A percentile compares a stretch with the other conserved stretches of the same genome.
Evolutionary conservation across 2,329 filamentous ascomycete species (phyloP).

Genomic region (Aureobasidium sp.): DNA sequence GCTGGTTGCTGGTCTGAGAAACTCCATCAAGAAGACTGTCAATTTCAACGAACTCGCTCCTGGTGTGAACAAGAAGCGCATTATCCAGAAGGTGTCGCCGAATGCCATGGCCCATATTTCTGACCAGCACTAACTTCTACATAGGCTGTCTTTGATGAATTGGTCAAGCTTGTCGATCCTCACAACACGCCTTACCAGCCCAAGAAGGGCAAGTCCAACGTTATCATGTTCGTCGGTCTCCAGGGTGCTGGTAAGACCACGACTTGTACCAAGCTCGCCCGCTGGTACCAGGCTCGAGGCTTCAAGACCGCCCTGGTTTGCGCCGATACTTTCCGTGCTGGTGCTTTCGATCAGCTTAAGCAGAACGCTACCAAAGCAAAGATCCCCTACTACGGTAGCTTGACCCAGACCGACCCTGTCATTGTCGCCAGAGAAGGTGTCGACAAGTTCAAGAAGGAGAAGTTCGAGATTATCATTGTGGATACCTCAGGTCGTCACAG

Average conservation of each 20-base stretch:
- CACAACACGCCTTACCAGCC: constrained; percentile 94
- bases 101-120: neutral
- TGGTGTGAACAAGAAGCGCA: constrained; percentile 93
- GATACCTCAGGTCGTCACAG: constrained; percentile 93
- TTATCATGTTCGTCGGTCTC: constrained; percentile 99
- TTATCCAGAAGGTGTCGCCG: constrained; percentile 69
- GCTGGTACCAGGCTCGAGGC: constrained; percentile 88
- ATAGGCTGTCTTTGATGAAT: constrained; percentile 81
- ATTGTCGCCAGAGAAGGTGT: constrained; percentile 92
- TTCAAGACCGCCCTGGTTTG: constrained; percentile 93
- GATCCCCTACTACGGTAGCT: constrained; percentile 94
- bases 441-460: constrained; percentile 97
- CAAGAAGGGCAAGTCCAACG: constrained; percentile 90
- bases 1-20: constrained; percentile 82
- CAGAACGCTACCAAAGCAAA: constrained; percentile 99
- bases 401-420: constrained; percentile 93
- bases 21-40: constrained; percentile 82
- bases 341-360: constrained; percentile 96
- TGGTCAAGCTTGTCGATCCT: constrained; percentile 91
- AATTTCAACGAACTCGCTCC: constrained; percentile 91
- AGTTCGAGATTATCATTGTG: constrained; percentile 96
- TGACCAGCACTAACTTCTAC: constrained; percentile 1
- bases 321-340: constrained; percentile 95
- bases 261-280: constrained; percentile 91
- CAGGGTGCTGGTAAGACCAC: constrained; percentile 98